A percentile compares a stretch with the other conserved stretches of the same genome.
Evolutionary conservation across 2,329 filamentous ascomycete genomes (phyloP).

Genomic region (Immersiporthe knoxdaviesiana): DNA sequence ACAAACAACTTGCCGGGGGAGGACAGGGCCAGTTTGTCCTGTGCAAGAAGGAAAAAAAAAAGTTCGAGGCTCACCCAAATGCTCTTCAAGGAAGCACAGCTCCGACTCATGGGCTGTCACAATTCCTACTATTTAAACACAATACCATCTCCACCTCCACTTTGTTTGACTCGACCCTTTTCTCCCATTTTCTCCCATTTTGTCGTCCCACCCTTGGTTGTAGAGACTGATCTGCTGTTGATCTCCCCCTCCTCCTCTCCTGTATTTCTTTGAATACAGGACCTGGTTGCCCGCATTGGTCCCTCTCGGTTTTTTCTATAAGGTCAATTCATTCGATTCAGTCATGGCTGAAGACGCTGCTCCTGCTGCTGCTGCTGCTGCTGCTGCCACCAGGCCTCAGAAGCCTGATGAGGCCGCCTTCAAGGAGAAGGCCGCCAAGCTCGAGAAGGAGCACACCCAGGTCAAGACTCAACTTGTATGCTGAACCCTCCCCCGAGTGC

Average conservation of each 20-base stretch:
- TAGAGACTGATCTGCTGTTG: slow-evolving; percentile 3
- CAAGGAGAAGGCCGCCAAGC: slow-evolving; percentile 76
- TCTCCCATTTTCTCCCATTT: background rate
- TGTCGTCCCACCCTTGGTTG: slow-evolving; percentile 3
- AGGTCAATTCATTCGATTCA: slow-evolving; percentile 20
- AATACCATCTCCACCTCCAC: slow-evolving; percentile 20
- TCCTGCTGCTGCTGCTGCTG: slow-evolving; percentile 48
- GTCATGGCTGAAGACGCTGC: slow-evolving; percentile 52
- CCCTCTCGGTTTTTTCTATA: slow-evolving; percentile 27
- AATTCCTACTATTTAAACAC: slow-evolving; percentile 17
- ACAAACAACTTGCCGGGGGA: background rate
- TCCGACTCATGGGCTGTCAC: slow-evolving; percentile 9
- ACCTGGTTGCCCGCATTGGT: slow-evolving; percentile 17
- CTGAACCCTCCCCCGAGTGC: background rate
- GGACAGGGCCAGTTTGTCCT: slow-evolving; percentile 30
- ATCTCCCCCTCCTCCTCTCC: slow-evolving; percentile 4
- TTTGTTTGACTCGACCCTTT: slow-evolving; percentile 5
- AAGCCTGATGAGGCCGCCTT: slow-evolving; percentile 86
- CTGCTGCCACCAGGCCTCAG: slow-evolving; percentile 67
- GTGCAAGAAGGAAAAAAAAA: slow-evolving; percentile 31
- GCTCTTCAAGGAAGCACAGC: slow-evolving; percentile 16
- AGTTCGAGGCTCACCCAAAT: slow-evolving; percentile 30
- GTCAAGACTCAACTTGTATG: slow-evolving; percentile 63
- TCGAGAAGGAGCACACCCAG: slow-evolving; percentile 83
- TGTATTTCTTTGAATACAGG: slow-evolving; percentile 19